phyloP scores from a whole-genome alignment of 2,329 filamentous ascomycete species.

The Hortaea werneckii region DNA sequence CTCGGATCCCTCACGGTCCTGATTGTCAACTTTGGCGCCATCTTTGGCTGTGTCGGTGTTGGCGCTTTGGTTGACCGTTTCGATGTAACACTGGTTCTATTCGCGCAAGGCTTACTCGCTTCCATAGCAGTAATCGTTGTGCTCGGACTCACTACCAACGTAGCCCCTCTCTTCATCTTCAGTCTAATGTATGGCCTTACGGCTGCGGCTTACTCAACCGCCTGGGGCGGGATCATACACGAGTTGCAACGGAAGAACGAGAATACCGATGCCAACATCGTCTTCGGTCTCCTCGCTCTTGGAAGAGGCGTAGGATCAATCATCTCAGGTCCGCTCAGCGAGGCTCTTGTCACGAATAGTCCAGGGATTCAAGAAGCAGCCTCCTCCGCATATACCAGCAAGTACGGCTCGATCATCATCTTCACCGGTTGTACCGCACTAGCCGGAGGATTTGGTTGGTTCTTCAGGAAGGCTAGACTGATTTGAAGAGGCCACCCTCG shows the following conservation, averaged over 20 bases:
- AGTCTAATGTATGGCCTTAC: slow-evolving; percentile 34
- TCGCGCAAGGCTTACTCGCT: slow-evolving; percentile 17
- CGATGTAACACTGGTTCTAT: slow-evolving; percentile 28
- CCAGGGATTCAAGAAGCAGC: slow-evolving; percentile 10
- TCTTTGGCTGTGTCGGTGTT: slow-evolving; percentile 27
- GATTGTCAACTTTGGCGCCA: slow-evolving; percentile 28
- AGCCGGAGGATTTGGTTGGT: slow-evolving; percentile 4
- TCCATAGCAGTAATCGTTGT: slow-evolving; percentile 33
- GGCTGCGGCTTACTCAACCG: slow-evolving; percentile 30
- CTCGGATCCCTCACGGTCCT: slow-evolving; percentile 29
- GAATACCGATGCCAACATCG: slow-evolving; percentile 34
- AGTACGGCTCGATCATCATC: slow-evolving; percentile 32
- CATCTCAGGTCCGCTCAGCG: slow-evolving; percentile 37
- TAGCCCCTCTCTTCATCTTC: slow-evolving; percentile 34
- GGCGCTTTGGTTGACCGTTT: slow-evolving; percentile 30
- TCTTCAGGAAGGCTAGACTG: too few species aligned
- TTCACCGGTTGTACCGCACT: slow-evolving; percentile 27
- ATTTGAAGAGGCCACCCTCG: too few species aligned
- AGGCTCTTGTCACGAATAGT: not conserved
- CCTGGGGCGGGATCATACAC: slow-evolving; percentile 22
- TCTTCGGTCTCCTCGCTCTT: slow-evolving; percentile 39
- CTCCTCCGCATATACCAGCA: slow-evolving; percentile 28
- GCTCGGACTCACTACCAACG: slow-evolving; percentile 35
- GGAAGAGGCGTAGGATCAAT: slow-evolving; percentile 44
- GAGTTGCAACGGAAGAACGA: slow-evolving; percentile 6